These are phyloP conservation scores for Cryptosporidium meleagridis DNA, from an alignment of 169 alveolate genomes.

Conservation along the genomic window DNA sequence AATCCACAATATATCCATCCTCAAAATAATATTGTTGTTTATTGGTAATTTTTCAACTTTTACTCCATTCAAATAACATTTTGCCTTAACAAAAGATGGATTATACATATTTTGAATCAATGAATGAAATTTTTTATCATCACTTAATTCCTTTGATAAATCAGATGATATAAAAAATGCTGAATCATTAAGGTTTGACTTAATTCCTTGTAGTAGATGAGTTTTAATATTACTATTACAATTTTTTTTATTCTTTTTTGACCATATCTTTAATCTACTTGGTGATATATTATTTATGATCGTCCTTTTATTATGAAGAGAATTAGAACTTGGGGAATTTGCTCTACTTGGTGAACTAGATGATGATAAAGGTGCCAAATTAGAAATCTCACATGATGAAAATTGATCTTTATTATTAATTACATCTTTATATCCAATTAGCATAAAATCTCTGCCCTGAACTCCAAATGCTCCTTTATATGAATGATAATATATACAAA, in stretches of 20 bases:
- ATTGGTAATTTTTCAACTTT: conserved; percentile 20
- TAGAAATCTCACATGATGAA: conserved; percentile 3
- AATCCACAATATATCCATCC: conserved; percentile 60
- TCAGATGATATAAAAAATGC: conserved; percentile 59
- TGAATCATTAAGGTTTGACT: conserved; percentile 11
- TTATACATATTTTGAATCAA: conserved; percentile 3
- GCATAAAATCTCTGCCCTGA: conserved; percentile 51
- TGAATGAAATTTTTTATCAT: conserved; percentile 23
- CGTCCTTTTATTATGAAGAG: background rate
- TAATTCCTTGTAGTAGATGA: background rate
- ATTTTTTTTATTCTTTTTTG: conserved; percentile 5
- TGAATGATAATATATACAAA: conserved; percentile 64
- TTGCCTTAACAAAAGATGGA: conserved; percentile 44
- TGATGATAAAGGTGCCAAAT: conserved; percentile 6
- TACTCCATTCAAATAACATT: conserved; percentile 58
- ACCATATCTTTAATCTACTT: conserved; percentile 18
- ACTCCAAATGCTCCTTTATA: conserved; percentile 68
- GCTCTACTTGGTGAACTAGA: conserved; percentile 8
- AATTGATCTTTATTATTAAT: background rate
- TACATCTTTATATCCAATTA: conserved; percentile 48
- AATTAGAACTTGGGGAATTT: conserved; percentile 32
- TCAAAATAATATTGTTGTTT: conserved; percentile 11
- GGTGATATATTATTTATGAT: conserved; percentile 24
- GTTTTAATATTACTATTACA: background rate
- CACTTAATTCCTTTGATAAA: conserved; percentile 12